Percentiles rank a stretch among this genome's conserved stretches.
Evolutionary conservation across 2,329 filamentous ascomycete genomes (phyloP).

Genomic region (Aureobasidium musti): DNA sequence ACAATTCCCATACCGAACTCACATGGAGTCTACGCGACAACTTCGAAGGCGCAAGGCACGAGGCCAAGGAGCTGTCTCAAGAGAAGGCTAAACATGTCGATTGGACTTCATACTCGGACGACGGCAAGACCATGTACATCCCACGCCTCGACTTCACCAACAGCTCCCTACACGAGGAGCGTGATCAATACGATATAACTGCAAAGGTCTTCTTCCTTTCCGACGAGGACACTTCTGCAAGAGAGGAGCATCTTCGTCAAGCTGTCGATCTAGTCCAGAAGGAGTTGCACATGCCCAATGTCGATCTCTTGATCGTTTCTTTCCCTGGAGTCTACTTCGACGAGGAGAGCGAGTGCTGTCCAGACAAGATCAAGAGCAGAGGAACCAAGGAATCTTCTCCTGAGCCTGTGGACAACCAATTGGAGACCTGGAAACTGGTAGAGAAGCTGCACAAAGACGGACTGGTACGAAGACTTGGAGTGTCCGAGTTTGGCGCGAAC

Average conservation of each 20-base stretch:
- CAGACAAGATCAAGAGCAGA: conserved; percentile 58
- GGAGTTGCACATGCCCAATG: conserved; percentile 71
- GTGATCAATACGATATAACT: conserved; percentile 86
- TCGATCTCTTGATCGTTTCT: conserved; percentile 88
- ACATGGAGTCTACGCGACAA: conserved; percentile 84
- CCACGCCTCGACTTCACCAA: conserved; percentile 73
- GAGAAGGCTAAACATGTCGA: conserved; percentile 30
- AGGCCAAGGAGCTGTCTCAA: conserved; percentile 28
- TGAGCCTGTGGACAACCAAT: conserved; percentile 61
- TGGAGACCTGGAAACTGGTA: conserved; percentile 68
- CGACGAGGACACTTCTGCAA: conserved; percentile 46
- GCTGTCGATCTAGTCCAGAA: conserved; percentile 78
- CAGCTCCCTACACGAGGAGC: conserved; percentile 75
- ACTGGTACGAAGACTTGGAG: conserved; percentile 72
- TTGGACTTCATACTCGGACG: conserved; percentile 65
- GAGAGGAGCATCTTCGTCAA: conserved; percentile 71
- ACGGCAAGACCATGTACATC: conserved; percentile 66
- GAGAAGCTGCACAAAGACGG: conserved; percentile 73
- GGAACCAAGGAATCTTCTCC: conserved; percentile 50
- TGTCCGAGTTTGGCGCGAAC: conserved; percentile 88
- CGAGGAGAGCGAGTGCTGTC: conserved; percentile 78
- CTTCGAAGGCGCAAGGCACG: conserved; percentile 51
- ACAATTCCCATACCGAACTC: conserved; percentile 90
- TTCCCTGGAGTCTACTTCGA: conserved; percentile 95
- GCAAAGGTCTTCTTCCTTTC: conserved; percentile 94